Base-by-base conservation (phyloP, 2,329 filamentous ascomycete species). In the Colletotrichum sp. region DNA sequence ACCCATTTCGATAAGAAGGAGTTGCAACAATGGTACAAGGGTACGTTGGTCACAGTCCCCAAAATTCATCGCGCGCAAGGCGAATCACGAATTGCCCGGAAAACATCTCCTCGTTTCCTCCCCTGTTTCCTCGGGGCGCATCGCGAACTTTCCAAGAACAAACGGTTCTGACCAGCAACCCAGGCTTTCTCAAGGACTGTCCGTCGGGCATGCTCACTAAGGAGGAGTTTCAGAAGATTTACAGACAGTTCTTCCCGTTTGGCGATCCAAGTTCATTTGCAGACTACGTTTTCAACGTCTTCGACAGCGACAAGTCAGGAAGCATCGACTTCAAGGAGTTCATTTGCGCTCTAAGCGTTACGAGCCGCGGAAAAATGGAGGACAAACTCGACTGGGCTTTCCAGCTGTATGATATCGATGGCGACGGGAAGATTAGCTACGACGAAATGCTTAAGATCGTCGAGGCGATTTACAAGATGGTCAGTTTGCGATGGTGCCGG, bases 1-100 rank as follows among this genome's bases (percentile, higher is more conserved):
- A 99, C 97, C 79, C 96, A 99, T 87, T 99, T 99, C 84, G 97
- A 99, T 87, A 98, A 98, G 93, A 99, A 99, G 90, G 97, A 99
- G 87, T 87, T 99, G 84, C 97, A 99, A 86, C 96, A 99, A 93
- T 99, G 97, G 97, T 99, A 99, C 88, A 99, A 99, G 91, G 97
- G 97, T 98, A 86, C 79, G 92, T 79, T 63, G 18, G 60, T 39
- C 62, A 26, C 6, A 26, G 30, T 55, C 24, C 59, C 34, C 69
- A 28, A 71, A 21, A 18, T n/a, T 30, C 13, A 28, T 13, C 69
- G 26, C 52, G 21, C 26, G 52, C 39, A 65, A 24, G 34, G 30
- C 32, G 12, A n/a, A 15, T 10, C 15, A n/a, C 21, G 21, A 21
- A 13, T 16, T 39, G 21, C n/a, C 44, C 12, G 44, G 44, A 24